Evolutionary conservation across 2,329 filamentous ascomycete genomes (phyloP).

Genomic region (Neofusicoccum sp.): DNA sequence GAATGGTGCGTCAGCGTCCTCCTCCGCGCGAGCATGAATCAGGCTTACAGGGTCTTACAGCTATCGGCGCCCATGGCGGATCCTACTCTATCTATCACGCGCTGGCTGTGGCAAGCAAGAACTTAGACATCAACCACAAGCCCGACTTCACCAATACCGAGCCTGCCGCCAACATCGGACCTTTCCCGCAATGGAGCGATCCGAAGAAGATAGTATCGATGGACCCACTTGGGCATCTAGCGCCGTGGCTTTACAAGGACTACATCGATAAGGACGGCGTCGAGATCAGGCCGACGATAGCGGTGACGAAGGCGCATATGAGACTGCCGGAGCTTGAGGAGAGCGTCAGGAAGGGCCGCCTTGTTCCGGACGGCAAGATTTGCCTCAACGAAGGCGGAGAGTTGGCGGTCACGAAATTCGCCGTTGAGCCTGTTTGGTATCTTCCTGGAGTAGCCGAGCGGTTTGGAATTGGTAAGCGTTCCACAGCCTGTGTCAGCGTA

Average conservation of each 20-base stretch:
- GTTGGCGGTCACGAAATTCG: conserved; percentile 91
- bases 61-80: conserved; percentile 73
- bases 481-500: background rate
- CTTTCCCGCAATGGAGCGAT: conserved; percentile 86
- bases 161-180: conserved; percentile 84
- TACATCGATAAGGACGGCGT: conserved; percentile 75
- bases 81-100: conserved; percentile 97
- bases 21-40: background rate
- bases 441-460: conserved; percentile 70
- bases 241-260: conserved; percentile 79
- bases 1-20: conserved; percentile 59
- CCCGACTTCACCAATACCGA: conserved; percentile 82
- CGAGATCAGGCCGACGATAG: conserved; percentile 86
- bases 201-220: conserved; percentile 95
- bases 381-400: conserved; percentile 84
- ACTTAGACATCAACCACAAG: conserved; percentile 78
- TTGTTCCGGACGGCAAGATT: conserved; percentile 81
- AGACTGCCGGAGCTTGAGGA: conserved; percentile 92
- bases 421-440: conserved; percentile 80
- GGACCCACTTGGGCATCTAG: conserved; percentile 89
- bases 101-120: conserved; percentile 85
- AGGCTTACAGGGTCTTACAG: conserved; percentile 31
- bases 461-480: conserved; percentile 72
- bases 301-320: conserved; percentile 91
- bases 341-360: conserved; percentile 74